Evolutionary conservation across 441 rosid species (phyloP).

Genomic region (Erodium texanum): DNA sequence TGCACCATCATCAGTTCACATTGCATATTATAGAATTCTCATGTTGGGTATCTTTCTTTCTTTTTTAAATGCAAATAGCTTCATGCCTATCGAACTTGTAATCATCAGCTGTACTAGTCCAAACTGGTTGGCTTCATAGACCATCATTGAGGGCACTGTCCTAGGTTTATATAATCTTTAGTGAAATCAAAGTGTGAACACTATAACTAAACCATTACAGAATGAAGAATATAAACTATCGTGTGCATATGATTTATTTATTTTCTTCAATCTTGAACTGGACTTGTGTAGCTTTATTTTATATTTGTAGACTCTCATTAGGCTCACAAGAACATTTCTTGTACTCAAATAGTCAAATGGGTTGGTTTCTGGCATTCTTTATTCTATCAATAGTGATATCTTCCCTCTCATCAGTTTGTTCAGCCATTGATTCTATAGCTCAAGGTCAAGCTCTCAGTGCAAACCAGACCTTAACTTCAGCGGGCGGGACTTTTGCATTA

Average conservation of each 20-base stretch:
- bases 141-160: background rate
- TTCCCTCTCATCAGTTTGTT: background rate
- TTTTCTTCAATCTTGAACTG: too few species aligned
- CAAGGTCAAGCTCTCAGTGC: background rate
- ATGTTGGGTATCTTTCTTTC: too few species aligned
- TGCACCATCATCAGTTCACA: background rate
- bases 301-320: background rate
- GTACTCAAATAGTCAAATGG: background rate
- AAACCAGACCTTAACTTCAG: slow-evolving; percentile 34
- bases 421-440: background rate
- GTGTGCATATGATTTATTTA: background rate
- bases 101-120: background rate
- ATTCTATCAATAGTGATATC: background rate
- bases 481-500: slow-evolving; percentile 36
- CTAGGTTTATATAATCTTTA: background rate
- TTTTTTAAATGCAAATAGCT: background rate
- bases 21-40: background rate
- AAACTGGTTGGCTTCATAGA: background rate
- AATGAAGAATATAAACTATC: background rate
- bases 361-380: background rate
- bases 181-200: too few species aligned
- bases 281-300: background rate
- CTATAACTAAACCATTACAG: too few species aligned
- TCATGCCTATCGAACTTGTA: background rate
- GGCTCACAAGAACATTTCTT: background rate